phyloP scores from a whole-genome alignment of 352 stramenopile species.

The Phytophthora brassicae region DNA sequence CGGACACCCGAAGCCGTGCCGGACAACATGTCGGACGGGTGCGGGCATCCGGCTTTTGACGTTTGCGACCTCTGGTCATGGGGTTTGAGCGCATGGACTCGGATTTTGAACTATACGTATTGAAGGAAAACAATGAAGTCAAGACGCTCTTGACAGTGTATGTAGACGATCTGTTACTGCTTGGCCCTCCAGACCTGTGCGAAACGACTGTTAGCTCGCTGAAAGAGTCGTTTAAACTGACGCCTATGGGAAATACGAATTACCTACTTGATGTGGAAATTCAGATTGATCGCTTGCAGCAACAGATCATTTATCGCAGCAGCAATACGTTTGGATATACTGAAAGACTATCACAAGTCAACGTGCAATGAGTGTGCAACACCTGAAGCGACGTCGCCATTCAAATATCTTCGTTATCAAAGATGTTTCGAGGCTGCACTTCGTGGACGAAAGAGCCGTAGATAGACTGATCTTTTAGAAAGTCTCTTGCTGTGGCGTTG shows the following conservation, averaged over 20 bases:
- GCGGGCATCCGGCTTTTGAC: no score
- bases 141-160: neutral
- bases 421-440: slow-evolving; percentile 25
- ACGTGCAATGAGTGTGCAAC: neutral
- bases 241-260: neutral
- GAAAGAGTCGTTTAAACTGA: neutral
- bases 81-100: neutral
- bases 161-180: no score
- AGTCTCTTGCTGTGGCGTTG: slow-evolving; percentile 28
- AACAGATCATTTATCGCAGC: no score
- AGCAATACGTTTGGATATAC: no score
- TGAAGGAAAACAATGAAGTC: neutral
- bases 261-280: neutral
- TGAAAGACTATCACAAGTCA: neutral
- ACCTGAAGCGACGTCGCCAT: neutral
- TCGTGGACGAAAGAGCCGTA: slow-evolving; percentile 53
- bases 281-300: neutral
- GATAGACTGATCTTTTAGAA: slow-evolving; percentile 48
- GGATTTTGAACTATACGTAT: neutral
- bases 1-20: no score
- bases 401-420: neutral
- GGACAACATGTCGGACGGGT: no score
- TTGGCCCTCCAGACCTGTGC: neutral
- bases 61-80: no score
- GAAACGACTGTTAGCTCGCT: neutral